Evolutionary conservation across 345 rosid genomes (phyloP).

Genomic region (Salix brachista): DNA sequence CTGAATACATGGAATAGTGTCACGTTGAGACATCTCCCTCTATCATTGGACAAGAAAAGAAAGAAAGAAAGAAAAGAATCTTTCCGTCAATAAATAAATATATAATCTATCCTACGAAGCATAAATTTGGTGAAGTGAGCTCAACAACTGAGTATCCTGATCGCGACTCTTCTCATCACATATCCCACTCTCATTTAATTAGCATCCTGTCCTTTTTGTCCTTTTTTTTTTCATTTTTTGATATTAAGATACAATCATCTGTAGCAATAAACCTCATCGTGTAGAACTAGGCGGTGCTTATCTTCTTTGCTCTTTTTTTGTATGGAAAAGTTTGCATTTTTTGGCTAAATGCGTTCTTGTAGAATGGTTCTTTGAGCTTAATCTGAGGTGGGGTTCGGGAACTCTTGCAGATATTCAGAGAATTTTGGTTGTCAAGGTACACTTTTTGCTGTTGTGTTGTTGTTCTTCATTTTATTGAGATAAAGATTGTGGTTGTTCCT

Average conservation of each 20-base stretch:
- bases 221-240: too few relatives aligned
- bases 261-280: background rate
- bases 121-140: background rate
- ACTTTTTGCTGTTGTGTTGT: background rate
- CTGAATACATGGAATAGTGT: too few relatives aligned
- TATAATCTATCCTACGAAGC: background rate
- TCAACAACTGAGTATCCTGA: background rate
- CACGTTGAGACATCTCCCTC: too few relatives aligned
- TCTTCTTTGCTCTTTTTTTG: background rate
- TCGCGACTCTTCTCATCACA: background rate
- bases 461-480: background rate
- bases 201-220: background rate
- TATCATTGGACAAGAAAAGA: too few relatives aligned
- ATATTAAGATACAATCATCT: background rate
- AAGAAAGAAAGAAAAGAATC: too few relatives aligned
- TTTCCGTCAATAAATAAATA: too few relatives aligned
- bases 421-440: background rate
- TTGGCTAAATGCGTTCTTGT: background rate
- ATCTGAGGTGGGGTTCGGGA: slow-evolving; percentile 7
- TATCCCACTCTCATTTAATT: background rate
- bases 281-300: background rate
- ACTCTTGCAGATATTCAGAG: background rate
- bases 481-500: background rate
- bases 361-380: background rate
- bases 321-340: background rate